Evolutionary conservation across 2,329 filamentous ascomycete species (phyloP), one percentile per base, ranked within the genome.

Genomic region (Hymenoscyphus occultus): DNA sequence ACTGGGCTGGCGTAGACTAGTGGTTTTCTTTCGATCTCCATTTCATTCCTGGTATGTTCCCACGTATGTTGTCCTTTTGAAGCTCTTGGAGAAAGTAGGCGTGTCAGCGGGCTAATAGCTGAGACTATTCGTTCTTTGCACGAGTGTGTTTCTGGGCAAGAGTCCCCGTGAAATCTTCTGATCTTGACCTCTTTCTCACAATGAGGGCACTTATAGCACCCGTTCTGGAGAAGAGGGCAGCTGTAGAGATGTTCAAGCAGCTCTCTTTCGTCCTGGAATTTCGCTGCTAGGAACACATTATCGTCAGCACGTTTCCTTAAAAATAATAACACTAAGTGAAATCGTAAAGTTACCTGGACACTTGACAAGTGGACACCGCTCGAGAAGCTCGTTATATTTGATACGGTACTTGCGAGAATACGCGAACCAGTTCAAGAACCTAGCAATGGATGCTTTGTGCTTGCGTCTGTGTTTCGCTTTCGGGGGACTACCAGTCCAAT

Each of bases 361-460:
- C 19, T 54, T 28, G 19, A 10, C 48, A 13, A 54, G 22, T 22
- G 22, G 48, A 54, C 48, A 54, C 5, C 9, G 19, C 48, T 54
- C 22, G 7, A 54, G 48, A 22, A 19, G 22, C 19, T 54, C 48
- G 48, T 13, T 28, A 10, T 28, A 2, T 35, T 35, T 19, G 48
- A 54, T n/a, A 13, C 9, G 13, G 9, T 54, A 54, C 48, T 28
- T 54, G 19, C 48, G 48, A 28, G 19, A 54, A 22, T 54, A 54
- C 19, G 48, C 48, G 22, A 54, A 54, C 19, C 19, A 54, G 19
- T 54, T 54, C 48, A 54, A 54, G 48, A 54, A 54, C 19, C 48
- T 6, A 28, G 48, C 48, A 54, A 54, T 22, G 19, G 48, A 54
- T 13, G 48, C 48, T 54, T 54, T 54, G 5, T 54, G 48, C 3